These are phyloP conservation scores for Schizochytrium sp. DNA, from an alignment of 108 stramenopile genomes.

Conservation along the genomic window DNA sequence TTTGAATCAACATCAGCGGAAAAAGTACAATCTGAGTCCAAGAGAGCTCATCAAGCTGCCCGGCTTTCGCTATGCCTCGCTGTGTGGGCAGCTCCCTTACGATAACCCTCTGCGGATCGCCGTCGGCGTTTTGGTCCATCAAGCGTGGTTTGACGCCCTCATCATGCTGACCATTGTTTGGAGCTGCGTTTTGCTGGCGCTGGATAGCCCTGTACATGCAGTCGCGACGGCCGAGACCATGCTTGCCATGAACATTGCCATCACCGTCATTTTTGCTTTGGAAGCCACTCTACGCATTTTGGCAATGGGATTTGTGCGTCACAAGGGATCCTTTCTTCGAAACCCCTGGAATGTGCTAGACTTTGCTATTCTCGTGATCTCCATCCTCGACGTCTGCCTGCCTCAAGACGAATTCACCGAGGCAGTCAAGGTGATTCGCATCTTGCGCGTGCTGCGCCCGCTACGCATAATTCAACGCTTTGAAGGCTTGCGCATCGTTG, in stretches of 20 bases:
- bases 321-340: constrained; percentile 27
- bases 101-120: neutral
- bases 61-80: neutral
- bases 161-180: constrained; percentile 32
- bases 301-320: constrained; percentile 18
- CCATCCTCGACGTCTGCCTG: constrained; percentile 30
- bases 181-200: constrained; percentile 35
- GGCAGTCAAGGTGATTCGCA: constrained; percentile 35
- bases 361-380: constrained; percentile 36
- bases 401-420: neutral
- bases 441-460: constrained; percentile 56
- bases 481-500: constrained; percentile 56
- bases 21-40: neutral
- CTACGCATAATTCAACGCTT: constrained; percentile 53
- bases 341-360: constrained; percentile 48
- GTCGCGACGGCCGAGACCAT: neutral
- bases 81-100: neutral
- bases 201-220: constrained; percentile 27
- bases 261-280: constrained; percentile 38
- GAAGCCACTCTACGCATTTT: constrained; percentile 35
- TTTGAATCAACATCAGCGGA: neutral
- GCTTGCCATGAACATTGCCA: constrained; percentile 18
- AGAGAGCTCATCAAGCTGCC: neutral
- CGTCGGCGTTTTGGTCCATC: neutral
- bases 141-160: constrained; percentile 23